Evolutionary conservation across 1,284 basidiomycete genomes (phyloP).

Genomic region (Meripilus lineatus): DNA sequence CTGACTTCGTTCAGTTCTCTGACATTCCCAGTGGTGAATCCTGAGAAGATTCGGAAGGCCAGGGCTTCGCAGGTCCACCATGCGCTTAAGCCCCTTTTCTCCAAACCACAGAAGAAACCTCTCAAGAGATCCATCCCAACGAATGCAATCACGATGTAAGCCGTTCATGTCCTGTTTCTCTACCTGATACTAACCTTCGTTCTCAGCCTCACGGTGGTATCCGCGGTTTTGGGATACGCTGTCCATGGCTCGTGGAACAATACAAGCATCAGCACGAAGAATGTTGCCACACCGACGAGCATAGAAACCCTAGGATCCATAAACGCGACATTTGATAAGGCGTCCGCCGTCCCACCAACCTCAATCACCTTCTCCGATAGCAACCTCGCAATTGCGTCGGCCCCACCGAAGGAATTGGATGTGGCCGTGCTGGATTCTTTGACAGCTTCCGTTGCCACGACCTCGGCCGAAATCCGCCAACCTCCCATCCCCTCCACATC

Average conservation of each 20-base stretch:
- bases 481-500: slow-evolving; percentile 13
- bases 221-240: slow-evolving; percentile 60
- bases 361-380: neutral
- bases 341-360: neutral
- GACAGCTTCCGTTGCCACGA: slow-evolving; percentile 31
- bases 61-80: slow-evolving; percentile 39
- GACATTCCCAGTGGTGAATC: slow-evolving; percentile 39
- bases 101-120: slow-evolving; percentile 14
- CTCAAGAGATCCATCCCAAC: slow-evolving; percentile 34
- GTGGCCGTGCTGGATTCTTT: slow-evolving; percentile 50
- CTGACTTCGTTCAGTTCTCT: slow-evolving; percentile 33
- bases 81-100: slow-evolving; percentile 42
- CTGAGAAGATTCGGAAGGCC: slow-evolving; percentile 38
- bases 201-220: slow-evolving; percentile 57
- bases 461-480: too few species aligned
- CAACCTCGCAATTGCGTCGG: slow-evolving; percentile 18
- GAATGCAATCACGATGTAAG: slow-evolving; percentile 61
- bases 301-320: neutral
- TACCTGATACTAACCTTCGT: slow-evolving; percentile 12
- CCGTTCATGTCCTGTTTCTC: slow-evolving; percentile 13
- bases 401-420: slow-evolving; percentile 50
- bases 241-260: slow-evolving; percentile 37
- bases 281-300: too few species aligned
- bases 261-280: too few species aligned
- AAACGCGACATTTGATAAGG: neutral